Conservation (phyloP, 371 early-diverging fungal species). For the Blakeslea trispora region DNA sequence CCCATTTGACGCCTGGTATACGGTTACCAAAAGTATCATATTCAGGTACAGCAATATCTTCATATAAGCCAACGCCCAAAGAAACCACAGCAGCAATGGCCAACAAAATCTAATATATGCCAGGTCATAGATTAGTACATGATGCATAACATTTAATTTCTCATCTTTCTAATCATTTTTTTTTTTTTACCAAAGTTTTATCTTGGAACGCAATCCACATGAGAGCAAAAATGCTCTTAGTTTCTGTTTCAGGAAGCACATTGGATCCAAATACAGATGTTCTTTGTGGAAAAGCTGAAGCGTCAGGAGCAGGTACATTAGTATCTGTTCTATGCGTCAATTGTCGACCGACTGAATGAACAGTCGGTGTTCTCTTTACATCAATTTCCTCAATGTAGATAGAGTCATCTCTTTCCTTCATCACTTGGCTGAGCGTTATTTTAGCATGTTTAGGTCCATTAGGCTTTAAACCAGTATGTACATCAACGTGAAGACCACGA, state of each 20-base stretch:
- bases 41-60: constrained; percentile 61
- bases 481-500: constrained; percentile 56
- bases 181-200: constrained; percentile 64
- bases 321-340: constrained; percentile 23
- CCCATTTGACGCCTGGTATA: constrained; percentile 66
- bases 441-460: constrained; percentile 21
- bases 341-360: constrained; percentile 29
- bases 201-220: constrained; percentile 80
- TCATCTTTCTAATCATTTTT: constrained; percentile 1
- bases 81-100: constrained; percentile 84
- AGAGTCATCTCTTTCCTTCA: constrained; percentile 20
- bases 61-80: constrained; percentile 83
- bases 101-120: constrained; percentile 61
- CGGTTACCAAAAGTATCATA: constrained; percentile 32
- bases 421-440: constrained; percentile 29
- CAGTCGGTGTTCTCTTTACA: constrained; percentile 23
- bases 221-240: constrained; percentile 63
- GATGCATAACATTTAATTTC: too few species aligned
- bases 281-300: constrained; percentile 42
- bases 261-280: constrained; percentile 57
- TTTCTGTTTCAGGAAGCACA: constrained; percentile 58
- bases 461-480: constrained; percentile 45
- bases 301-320: constrained; percentile 11
- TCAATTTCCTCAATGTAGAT: constrained; percentile 25
- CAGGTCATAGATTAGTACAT: neutral